These are phyloP conservation scores for Kodamaea alishanica DNA, from an alignment of 1,139 yeast genomes.

Conservation along the genomic window DNA sequence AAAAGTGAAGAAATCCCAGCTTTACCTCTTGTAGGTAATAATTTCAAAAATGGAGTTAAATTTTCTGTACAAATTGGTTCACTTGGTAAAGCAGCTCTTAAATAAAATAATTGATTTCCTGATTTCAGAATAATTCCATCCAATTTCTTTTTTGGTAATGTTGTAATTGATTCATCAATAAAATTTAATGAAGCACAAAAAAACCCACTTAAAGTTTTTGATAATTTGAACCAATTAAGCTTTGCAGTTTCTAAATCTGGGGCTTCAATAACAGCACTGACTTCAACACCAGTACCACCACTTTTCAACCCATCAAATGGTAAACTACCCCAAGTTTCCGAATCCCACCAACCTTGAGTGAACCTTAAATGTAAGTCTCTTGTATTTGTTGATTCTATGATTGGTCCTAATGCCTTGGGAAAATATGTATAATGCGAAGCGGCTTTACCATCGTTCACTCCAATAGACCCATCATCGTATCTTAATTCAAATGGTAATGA, in stretches of 20 bases:
- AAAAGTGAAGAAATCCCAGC: slow-evolving; percentile 83
- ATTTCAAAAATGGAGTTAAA: slow-evolving; percentile 85
- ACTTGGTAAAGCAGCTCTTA: slow-evolving; percentile 87
- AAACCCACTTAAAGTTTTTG: slow-evolving; percentile 79
- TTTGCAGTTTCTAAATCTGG: slow-evolving; percentile 51
- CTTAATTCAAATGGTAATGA: slow-evolving; percentile 43
- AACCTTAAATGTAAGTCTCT: slow-evolving; percentile 80
- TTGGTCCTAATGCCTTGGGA: slow-evolving; percentile 79
- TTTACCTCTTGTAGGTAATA: slow-evolving; percentile 89
- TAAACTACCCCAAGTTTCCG: slow-evolving; percentile 80
- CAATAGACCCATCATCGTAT: slow-evolving; percentile 21
- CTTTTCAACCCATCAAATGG: slow-evolving; percentile 68
- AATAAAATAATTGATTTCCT: slow-evolving; percentile 44
- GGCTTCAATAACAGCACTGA: slow-evolving; percentile 85
- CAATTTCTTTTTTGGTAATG: slow-evolving; percentile 51
- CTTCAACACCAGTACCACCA: slow-evolving; percentile 96
- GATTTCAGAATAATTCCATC: slow-evolving; percentile 19
- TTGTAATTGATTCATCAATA: slow-evolving; percentile 75
- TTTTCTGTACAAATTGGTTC: slow-evolving; percentile 98
- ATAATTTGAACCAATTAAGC: slow-evolving; percentile 64
- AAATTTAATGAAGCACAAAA: slow-evolving; percentile 94
- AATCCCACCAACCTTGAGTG: slow-evolving; percentile 95
- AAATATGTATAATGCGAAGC: slow-evolving; percentile 60
- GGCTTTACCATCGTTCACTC: slow-evolving; percentile 18
- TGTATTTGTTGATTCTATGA: slow-evolving; percentile 62